phyloP scores from a whole-genome alignment of 129 eudicot genomes.

The Lactuca sativa region DNA sequence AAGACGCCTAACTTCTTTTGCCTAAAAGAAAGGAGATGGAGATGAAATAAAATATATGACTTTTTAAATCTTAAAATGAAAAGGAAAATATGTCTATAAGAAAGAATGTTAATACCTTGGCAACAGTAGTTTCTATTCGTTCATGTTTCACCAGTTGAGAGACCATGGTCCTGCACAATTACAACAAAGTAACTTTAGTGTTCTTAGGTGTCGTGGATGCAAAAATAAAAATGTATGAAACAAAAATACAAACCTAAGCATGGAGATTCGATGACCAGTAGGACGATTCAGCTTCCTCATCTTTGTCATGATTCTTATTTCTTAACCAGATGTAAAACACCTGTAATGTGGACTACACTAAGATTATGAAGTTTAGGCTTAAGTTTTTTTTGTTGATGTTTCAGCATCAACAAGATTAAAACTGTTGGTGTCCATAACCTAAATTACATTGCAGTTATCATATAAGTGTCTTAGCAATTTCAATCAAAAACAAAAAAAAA shows the following conservation, averaged over 20 bases:
- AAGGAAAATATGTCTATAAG: too few species aligned
- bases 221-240: neutral
- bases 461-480: too few species aligned
- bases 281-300: conserved; percentile 88
- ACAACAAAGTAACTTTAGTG: neutral
- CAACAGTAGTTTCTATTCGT: conserved; percentile 90
- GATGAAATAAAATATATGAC: neutral
- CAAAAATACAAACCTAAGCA: conserved; percentile 61
- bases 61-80: too few species aligned
- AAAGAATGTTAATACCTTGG: conserved; percentile 52
- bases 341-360: neutral
- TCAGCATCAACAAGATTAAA: too few species aligned
- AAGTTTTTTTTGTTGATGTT: neutral
- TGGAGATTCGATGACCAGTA: conserved; percentile 82
- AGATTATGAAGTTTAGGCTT: neutral
- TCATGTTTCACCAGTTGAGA: conserved; percentile 95
- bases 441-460: too few species aligned
- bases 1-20: conserved; percentile 91
- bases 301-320: conserved; percentile 55
- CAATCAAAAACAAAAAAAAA: too few species aligned
- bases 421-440: neutral
- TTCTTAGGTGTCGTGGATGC: neutral
- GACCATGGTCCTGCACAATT: conserved; percentile 75
- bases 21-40: conserved; percentile 40
- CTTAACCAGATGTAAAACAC: conserved; percentile 7